Percentiles rank a stretch among this genome's conserved stretches.
Evolutionary conservation across 1,284 basidiomycete genomes (phyloP).

Genomic region (Cryptococcus depauperatus): DNA sequence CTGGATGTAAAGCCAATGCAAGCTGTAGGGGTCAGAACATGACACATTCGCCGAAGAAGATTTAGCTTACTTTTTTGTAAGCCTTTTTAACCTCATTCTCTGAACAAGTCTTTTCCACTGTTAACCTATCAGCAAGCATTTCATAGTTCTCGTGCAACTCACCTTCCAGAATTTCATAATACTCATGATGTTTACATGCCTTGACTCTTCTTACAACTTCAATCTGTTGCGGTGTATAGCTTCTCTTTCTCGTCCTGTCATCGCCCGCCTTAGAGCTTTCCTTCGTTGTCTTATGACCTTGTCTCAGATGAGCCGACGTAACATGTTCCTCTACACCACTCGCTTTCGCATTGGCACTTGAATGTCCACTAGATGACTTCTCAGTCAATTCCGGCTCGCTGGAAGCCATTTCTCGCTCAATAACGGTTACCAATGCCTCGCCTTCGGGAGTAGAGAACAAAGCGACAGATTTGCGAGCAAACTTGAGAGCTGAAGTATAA

Average conservation of each 20-base stretch:
- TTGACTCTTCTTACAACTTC: slow-evolving; percentile 80
- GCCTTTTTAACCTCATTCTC: slow-evolving; percentile 92
- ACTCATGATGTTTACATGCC: slow-evolving; percentile 76
- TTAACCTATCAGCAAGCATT: not conserved
- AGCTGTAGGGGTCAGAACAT: slow-evolving; percentile 51
- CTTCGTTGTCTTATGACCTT: not conserved
- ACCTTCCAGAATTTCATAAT: slow-evolving; percentile 80
- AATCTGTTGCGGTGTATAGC: slow-evolving; percentile 77
- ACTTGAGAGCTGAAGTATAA: slow-evolving; percentile 70
- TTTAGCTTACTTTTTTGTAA: slow-evolving; percentile 74
- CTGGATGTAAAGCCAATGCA: slow-evolving; percentile 86
- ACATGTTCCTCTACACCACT: slow-evolving; percentile 43
- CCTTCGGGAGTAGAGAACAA: slow-evolving; percentile 76
- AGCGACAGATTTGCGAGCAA: slow-evolving; percentile 79
- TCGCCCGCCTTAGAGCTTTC: slow-evolving; percentile 6
- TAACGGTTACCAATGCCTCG: slow-evolving; percentile 43
- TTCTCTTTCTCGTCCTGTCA: slow-evolving; percentile 54
- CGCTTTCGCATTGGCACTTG: slow-evolving; percentile 21
- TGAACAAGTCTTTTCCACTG: slow-evolving; percentile 72
- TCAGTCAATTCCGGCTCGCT: slow-evolving; percentile 7
- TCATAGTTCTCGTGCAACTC: slow-evolving; percentile 13
- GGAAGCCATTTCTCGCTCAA: slow-evolving; percentile 43
- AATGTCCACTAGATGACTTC: not conserved
- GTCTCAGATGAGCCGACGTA: slow-evolving; percentile 32
- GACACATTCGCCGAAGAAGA: slow-evolving; percentile 3